phyloP scores from a whole-genome alignment of 2,329 filamentous ascomycete species.

The Phaeophleospora eucalypticola region DNA sequence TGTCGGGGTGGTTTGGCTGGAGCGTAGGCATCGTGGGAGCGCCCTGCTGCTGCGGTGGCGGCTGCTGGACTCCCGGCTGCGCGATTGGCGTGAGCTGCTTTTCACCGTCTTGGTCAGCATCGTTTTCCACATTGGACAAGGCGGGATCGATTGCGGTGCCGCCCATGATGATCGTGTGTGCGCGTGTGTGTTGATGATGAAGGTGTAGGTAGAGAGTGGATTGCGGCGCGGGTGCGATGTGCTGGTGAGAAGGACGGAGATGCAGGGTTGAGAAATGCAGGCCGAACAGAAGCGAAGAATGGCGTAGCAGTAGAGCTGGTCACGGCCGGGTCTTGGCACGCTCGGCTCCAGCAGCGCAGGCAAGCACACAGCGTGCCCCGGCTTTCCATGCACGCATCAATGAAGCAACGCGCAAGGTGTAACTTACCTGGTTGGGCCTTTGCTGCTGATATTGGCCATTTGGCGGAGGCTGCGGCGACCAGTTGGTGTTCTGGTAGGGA shows the following conservation, averaged over 20 bases:
- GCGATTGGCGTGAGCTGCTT: conserved; percentile 35
- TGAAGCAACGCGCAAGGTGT: neutral
- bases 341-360: no score
- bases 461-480: conserved; percentile 31
- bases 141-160: conserved; percentile 30
- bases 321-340: conserved; percentile 24
- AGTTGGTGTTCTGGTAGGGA: conserved; percentile 15
- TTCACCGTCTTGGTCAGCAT: conserved; percentile 24
- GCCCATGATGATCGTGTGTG: conserved; percentile 24
- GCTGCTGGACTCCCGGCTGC: conserved; percentile 22
- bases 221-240: conserved; percentile 3
- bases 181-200: conserved; percentile 1
- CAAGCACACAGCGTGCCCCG: conserved; percentile 6
- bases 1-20: conserved; percentile 43
- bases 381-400: neutral
- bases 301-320: conserved; percentile 26
- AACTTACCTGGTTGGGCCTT: conserved; percentile 13
- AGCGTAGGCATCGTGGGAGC: conserved; percentile 43
- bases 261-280: conserved; percentile 18
- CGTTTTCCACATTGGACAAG: conserved; percentile 19
- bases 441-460: conserved; percentile 29
- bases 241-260: conserved; percentile 3
- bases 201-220: neutral
- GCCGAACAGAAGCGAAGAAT: conserved; percentile 20
- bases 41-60: conserved; percentile 27